Evolutionary conservation across 441 rosid genomes (phyloP).

Genomic region (Syzygium syzygioides): DNA sequence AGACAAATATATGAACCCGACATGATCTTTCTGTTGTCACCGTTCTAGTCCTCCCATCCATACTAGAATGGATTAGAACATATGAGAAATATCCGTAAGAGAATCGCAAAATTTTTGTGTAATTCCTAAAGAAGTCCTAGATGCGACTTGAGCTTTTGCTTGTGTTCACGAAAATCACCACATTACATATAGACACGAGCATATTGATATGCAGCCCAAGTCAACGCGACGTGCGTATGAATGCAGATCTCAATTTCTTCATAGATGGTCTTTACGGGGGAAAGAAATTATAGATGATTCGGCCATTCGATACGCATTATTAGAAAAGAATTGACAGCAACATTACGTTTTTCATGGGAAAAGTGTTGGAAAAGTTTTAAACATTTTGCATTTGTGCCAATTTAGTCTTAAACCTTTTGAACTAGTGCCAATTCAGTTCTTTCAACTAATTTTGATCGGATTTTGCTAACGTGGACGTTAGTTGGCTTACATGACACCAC

Average conservation of each 20-base stretch:
- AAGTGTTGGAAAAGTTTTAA: too few species aligned
- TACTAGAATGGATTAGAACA: neutral
- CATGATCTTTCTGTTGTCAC: neutral
- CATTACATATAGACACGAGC: neutral
- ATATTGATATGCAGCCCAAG: neutral
- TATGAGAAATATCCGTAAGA: neutral
- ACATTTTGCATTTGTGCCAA: too few species aligned
- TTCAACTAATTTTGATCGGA: too few species aligned
- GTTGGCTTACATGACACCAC: too few species aligned
- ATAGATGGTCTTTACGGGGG: neutral
- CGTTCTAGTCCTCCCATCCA: neutral
- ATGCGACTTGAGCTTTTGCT: neutral
- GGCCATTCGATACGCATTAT: fast-evolving
- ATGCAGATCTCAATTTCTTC: neutral
- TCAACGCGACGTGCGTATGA: neutral
- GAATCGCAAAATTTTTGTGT: neutral
- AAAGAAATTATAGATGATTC: neutral
- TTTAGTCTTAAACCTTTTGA: too few species aligned
- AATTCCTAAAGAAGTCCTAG: neutral
- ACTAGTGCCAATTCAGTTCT: too few species aligned
- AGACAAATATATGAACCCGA: neutral
- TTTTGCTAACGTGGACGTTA: too few species aligned
- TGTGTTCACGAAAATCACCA: neutral
- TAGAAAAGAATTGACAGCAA: neutral
- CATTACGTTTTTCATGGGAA: neutral